Conservation (phyloP, 1,284 basidiomycete genomes). For the Ceratobasidium sp. region DNA sequence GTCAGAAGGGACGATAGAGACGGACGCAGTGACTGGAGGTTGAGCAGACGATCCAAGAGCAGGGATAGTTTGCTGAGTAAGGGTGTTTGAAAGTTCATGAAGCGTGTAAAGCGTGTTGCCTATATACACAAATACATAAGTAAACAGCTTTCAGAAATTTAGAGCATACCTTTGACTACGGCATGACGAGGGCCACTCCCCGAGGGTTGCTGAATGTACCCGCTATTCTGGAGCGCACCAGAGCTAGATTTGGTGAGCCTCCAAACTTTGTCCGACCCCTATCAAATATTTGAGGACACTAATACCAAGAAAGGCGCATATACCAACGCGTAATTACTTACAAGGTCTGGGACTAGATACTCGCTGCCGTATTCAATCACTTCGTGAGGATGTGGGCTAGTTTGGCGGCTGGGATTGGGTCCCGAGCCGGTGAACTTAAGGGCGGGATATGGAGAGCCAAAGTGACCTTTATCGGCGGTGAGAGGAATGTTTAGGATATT, state of each 20-base stretch:
- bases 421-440: constrained; percentile 47
- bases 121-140: constrained; percentile 52
- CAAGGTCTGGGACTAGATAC: constrained; percentile 50
- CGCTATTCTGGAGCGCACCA: constrained; percentile 67
- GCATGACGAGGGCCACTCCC: constrained; percentile 79
- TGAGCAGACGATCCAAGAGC: constrained; percentile 39
- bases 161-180: constrained; percentile 64
- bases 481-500: constrained; percentile 35
- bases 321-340: constrained; percentile 18
- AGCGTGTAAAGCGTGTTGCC: constrained; percentile 72
- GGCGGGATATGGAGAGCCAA: constrained; percentile 26
- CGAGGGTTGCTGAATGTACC: constrained; percentile 71
- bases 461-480: constrained; percentile 34
- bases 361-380: constrained; percentile 49
- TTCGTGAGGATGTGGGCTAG: constrained; percentile 49
- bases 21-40: constrained; percentile 62
- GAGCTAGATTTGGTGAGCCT: constrained; percentile 52
- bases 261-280: constrained; percentile 52
- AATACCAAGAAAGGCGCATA: neutral
- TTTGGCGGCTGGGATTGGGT: constrained; percentile 47
- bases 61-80: constrained; percentile 74
- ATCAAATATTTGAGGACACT: neutral
- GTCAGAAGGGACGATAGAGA: constrained; percentile 70
- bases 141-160: constrained; percentile 23
- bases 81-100: constrained; percentile 74